phyloP scores from a whole-genome alignment of 23 red algal species.

The Cyanidium caldarium region DNA sequence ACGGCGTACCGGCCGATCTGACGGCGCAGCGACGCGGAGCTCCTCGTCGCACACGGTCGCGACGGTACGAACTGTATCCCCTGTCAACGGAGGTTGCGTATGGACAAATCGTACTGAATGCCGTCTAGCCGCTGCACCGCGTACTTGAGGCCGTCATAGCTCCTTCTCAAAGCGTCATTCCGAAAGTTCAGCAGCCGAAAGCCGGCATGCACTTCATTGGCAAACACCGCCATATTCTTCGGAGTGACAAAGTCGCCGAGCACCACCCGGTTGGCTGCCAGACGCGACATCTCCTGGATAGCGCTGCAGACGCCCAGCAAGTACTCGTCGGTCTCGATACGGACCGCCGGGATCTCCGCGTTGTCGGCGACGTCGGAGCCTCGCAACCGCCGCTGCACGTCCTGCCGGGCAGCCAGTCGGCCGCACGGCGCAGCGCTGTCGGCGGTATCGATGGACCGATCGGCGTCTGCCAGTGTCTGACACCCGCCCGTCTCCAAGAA shows the following conservation, averaged over 20 bases:
- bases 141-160: constrained; percentile 82
- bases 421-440: not conserved
- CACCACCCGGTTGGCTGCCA: constrained; percentile 53
- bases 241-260: constrained; percentile 41
- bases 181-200: constrained; percentile 61
- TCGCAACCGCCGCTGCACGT: not conserved
- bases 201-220: constrained; percentile 29
- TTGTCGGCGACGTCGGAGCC: not conserved
- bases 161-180: constrained; percentile 65
- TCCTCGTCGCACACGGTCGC: too few species aligned
- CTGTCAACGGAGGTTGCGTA: constrained; percentile 23
- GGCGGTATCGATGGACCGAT: not conserved
- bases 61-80: not conserved
- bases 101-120: constrained; percentile 54
- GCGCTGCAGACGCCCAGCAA: constrained; percentile 40
- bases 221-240: constrained; percentile 16
- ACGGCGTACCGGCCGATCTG: too few species aligned
- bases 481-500: not conserved
- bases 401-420: not conserved
- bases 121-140: constrained; percentile 49
- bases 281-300: constrained; percentile 33
- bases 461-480: not conserved
- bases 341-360: not conserved
- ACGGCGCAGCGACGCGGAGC: too few species aligned
- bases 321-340: constrained; percentile 43